Conservation (phyloP, 2,329 filamentous ascomycete species). For the Claviceps maximensis region DNA sequence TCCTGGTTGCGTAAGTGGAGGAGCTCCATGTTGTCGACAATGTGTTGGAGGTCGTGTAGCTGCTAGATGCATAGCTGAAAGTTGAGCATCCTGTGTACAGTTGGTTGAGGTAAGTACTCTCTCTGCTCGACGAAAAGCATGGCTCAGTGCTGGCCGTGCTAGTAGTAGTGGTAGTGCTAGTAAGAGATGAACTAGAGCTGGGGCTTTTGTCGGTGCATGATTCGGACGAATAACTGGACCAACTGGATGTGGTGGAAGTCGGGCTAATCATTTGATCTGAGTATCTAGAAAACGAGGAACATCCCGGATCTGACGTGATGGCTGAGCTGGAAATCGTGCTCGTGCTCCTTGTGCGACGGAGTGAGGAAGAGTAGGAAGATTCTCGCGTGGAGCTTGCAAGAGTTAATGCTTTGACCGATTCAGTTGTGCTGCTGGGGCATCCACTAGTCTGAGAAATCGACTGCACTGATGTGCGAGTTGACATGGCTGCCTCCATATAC, state of each 20-base stretch:
- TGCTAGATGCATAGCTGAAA: neutral
- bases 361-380: neutral
- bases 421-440: neutral
- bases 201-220: neutral
- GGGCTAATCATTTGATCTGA: neutral
- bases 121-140: neutral
- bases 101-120: neutral
- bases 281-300: neutral
- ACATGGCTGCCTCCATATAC: neutral
- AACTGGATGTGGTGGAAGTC: neutral
- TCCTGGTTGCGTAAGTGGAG: neutral
- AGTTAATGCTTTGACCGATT: neutral
- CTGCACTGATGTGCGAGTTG: neutral
- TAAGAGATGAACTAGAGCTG: neutral
- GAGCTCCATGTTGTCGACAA: neutral
- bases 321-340: neutral
- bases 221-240: neutral
- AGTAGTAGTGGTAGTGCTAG: neutral
- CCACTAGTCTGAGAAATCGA: neutral
- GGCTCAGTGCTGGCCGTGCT: neutral
- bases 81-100: neutral
- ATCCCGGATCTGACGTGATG: neutral
- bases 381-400: neutral
- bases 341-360: neutral
- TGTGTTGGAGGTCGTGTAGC: neutral